Base-by-base conservation (phyloP, 805 yeast species). In the Saturnispora mendoncae region DNA sequence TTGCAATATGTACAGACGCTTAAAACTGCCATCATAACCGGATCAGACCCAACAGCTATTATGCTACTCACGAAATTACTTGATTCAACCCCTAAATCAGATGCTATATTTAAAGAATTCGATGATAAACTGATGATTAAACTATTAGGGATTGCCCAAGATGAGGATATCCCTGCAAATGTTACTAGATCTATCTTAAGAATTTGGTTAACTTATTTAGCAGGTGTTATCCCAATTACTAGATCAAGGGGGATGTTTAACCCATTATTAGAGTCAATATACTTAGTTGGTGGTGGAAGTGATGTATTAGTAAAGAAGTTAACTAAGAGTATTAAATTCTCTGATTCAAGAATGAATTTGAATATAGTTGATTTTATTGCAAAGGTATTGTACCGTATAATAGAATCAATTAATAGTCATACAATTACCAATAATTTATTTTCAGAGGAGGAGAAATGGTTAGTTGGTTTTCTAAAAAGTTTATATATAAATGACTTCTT, bases 51-150 rank as follows among this genome's bases (percentile, higher is more conserved):
- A 36, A 74, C 72, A 54, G 65, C 74, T 2, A 69, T 77, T 8
- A 70, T 71, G 2, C 75, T 76, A 4, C 56, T 78, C 24, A 72
- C 79, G 25, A 73, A 68, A 47, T 60, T 73, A 21, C 56, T 76
- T 33, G 78, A 74, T 33, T 58, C 62, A 18, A 66, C 71, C 6
- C 72, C 75, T 4, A 51, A 49, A 32, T 55, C 60, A 2, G 59
- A 57, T 36, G 28, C 18, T 2, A 39, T 60, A 25, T 47, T 47
- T 31, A 17, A 37, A 2, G 29, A 46, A 4, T 47, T 60, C 27
- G 63, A 58, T 43, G 19, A 46, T 2, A 38, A 42, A 15, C 38
- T 60, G 6, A 57, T 59, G 34, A 41, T 47, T 14, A 36, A 46
- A 6, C 33, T 59, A 18, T 49, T 58, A 21, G 51, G 45, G 18